Base-by-base conservation (phyloP, 495 filamentous ascomycete genomes). In the Friedmanniomyces simplex region DNA sequence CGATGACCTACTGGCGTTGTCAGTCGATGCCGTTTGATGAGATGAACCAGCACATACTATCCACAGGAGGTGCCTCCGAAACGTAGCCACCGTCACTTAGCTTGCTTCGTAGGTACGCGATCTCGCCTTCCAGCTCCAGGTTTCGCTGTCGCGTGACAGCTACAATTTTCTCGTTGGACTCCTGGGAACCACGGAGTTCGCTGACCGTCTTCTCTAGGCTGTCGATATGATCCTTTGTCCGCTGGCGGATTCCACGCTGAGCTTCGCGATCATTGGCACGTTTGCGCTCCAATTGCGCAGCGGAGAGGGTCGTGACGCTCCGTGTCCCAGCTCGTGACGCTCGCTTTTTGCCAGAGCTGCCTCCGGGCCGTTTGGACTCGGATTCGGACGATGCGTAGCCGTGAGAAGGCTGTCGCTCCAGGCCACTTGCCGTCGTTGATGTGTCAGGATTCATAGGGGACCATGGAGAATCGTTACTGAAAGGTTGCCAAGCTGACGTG, bases 251-350 rank as follows among this genome's bases (percentile, higher is more conserved):
- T 18, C 87, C 87, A 50, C 87, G 80, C 68, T 95, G 89, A 18
- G 89, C 89, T 70, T 91, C 87, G 41, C 89, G 80, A 67, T 95
- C 89, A 69, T 94, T 94, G 65, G 87, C 88, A 54, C 89, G 79
- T 71, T 95, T 95, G 46, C 80, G 72, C 55, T 84, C 81, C 24
- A 84, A 70, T 60, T 84, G 80, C 42, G 80, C 79, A 24, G 75
- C 73, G 5, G 78, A 79, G 50, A 84, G 68, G 1, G 76, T 76
- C 6, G 78, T 74, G 34, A 84, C 81, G 61, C 77, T 83, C 55
- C 82, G 72, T 26, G 79, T 79, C 1, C 81, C 80, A 16, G 79
- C 77, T 58, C 81, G 74, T 22, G 80, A 78, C 2, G 71, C 59
- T 21, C 72, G 54, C 48, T 67, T 64, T 57, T 70, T 73, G 52